Evolutionary conservation across 148 eudicot species (phyloP), one percentile per base, ranked within the genome.

Genomic region (Amaranthus palmeri): DNA sequence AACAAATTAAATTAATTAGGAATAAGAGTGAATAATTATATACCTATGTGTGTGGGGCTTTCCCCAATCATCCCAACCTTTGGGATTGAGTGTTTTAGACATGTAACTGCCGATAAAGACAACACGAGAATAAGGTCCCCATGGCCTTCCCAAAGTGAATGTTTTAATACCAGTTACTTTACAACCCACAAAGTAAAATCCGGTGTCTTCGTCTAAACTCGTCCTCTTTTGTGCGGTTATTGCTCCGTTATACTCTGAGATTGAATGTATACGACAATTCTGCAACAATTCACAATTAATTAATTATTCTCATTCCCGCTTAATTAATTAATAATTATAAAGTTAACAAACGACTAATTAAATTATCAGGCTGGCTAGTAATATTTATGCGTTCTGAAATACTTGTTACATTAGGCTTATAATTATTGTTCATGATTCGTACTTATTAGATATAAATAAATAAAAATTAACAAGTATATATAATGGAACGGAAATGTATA

Each of bases 211-310:
- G 5, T 65, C 51, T 8, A 76, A 56, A 18, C 49, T n/a, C n/a
- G 8, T 13, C 78, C 97, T 85, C 25, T 62, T 84, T 18, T 91
- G 97, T 43, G 97, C 96, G n/a, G 92, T 85, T 42, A 90, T 86
- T 18, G 69, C 83, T 10, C 88, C 90, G 8, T 64, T 52, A 4
- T 65, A 71, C 10, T 74, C 76, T 7, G 79, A 67, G 8, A 82
- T 81, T 0, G 87, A 84, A 63, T 85, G 83, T 43, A 87, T 40
- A 74, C 87, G 89, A 46, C 90, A 84, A 53, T 57, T 81, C 90
- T 86, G 76, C 72, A 49, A 64, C 71, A 58, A 18, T 25, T 25
- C 36, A 25, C 36, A 25, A 25, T 25, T 25, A 25, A 25, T 25
- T 25, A 25, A 25, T 25, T 25, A 25, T 25, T 25, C 36, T 25